Evolutionary conservation across 768 basidiomycete genomes (phyloP).

Genomic region (Tubosaeta brunneosetosa): DNA sequence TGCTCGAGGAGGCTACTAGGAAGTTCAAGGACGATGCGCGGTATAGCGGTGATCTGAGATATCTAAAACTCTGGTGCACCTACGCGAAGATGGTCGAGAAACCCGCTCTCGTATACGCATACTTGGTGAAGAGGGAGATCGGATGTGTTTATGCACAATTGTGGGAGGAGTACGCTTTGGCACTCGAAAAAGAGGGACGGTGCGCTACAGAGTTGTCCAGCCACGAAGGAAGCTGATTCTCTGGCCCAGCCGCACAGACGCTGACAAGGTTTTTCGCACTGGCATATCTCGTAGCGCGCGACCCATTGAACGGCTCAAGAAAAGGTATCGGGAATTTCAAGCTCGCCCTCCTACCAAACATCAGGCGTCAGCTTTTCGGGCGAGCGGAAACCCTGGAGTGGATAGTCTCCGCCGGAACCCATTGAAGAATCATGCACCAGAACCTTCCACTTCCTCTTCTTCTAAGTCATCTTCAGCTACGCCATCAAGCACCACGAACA

Average conservation of each 20-base stretch:
- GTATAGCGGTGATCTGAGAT: slow-evolving; percentile 85
- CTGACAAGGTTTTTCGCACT: slow-evolving; percentile 73
- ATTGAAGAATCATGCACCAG: slow-evolving; percentile 33
- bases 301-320: slow-evolving; percentile 81
- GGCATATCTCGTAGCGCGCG: slow-evolving; percentile 81
- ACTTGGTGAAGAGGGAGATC: slow-evolving; percentile 67
- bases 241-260: slow-evolving; percentile 58
- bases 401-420: slow-evolving; percentile 33
- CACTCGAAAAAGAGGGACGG: slow-evolving; percentile 75
- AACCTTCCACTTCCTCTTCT: slow-evolving; percentile 30
- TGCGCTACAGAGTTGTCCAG: slow-evolving; percentile 35
- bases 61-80: slow-evolving; percentile 87
- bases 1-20: slow-evolving; percentile 80
- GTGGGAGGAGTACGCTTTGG: slow-evolving; percentile 87
- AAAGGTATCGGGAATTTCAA: slow-evolving; percentile 75
- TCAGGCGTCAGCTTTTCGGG: slow-evolving; percentile 20
- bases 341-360: slow-evolving; percentile 38
- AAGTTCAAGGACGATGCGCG: slow-evolving; percentile 78
- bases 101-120: slow-evolving; percentile 64
- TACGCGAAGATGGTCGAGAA: slow-evolving; percentile 80
- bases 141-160: slow-evolving; percentile 73
- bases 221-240: slow-evolving; percentile 6
- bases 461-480: slow-evolving; percentile 14
- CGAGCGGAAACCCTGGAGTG: slow-evolving; percentile 24
- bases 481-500: slow-evolving; percentile 38